A percentile compares a stretch with the other conserved stretches of the same genome.
Conservation (phyloP, 768 basidiomycete genomes). For the Lyophyllum decastes region DNA sequence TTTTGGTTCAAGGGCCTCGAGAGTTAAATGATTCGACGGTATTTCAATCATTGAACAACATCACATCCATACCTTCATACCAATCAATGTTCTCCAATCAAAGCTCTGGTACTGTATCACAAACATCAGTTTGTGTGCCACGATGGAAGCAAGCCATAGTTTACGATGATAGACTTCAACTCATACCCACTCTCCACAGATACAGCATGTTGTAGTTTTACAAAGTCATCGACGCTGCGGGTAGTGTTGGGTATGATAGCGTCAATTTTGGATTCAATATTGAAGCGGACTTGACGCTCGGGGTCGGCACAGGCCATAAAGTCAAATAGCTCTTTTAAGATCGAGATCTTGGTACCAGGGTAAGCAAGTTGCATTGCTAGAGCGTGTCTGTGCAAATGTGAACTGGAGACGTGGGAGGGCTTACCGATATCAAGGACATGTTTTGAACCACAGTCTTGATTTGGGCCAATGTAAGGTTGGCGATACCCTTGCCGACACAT, state of each 20-base stretch:
- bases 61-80: slow-evolving; percentile 64
- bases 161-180: slow-evolving; percentile 62
- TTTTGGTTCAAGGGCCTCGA: slow-evolving; percentile 52
- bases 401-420: slow-evolving; percentile 18
- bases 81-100: slow-evolving; percentile 75
- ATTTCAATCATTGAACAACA: too few species aligned
- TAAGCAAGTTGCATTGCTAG: slow-evolving; percentile 65
- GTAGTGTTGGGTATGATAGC: slow-evolving; percentile 54
- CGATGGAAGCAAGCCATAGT: slow-evolving; percentile 16
- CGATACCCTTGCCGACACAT: slow-evolving; percentile 75
- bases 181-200: slow-evolving; percentile 63
- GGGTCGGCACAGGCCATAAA: slow-evolving; percentile 77
- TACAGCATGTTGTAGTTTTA: slow-evolving; percentile 56
- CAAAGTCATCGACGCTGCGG: slow-evolving; percentile 57
- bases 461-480: slow-evolving; percentile 78
- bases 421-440: slow-evolving; percentile 60
- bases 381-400: not conserved
- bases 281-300: slow-evolving; percentile 61
- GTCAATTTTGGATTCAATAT: slow-evolving; percentile 80
- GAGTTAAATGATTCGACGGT: not conserved
- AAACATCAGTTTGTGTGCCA: not conserved
- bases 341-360: slow-evolving; percentile 71
- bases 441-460: slow-evolving; percentile 77
- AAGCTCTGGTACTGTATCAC: slow-evolving; percentile 71
- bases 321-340: slow-evolving; percentile 71